Base-by-base conservation (phyloP, 2,329 filamentous ascomycete genomes). In the Sporothrix euskadiensis region DNA sequence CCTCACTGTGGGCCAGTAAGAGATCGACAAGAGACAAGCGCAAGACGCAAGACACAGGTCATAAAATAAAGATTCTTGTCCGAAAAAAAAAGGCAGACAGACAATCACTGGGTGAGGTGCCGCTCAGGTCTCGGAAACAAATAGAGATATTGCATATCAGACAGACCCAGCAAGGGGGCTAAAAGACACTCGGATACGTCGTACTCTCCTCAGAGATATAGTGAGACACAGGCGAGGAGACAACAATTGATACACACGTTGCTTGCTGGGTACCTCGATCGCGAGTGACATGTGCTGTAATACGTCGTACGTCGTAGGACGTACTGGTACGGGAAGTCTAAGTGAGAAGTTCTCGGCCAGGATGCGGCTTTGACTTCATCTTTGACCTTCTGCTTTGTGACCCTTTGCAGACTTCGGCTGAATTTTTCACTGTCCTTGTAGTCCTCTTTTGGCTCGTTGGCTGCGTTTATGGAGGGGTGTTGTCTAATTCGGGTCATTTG, bases 11-110 rank as follows among this genome's bases (percentile, higher is more conserved):
- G 39, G 69, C 22, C 54, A 47, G 54, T 22, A 10, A 59, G 52
- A 59, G 69, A 71, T 70, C 52, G 68, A 70, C 68, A 57, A 70
- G 35, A 41, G 47, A 56, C 66, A 69, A 44, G 39, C n/a, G 59
- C 59, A 65, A 44, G 59, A 35, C 12, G 61, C 39, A 47, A 26
- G 61, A 30, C 39, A 19, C 39, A 47, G 12, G 22, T n/a, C 65
- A 30, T 22, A 52, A 54, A 41, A 22, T 14, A 19, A 69, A 22
- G 47, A n/a, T 10, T 16, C 57, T 9, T 41, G 22, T 47, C 22
- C 22, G 30, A 30, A 30, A 30, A 47, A 69, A 6, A 41, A 41
- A 26, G 44, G 16, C 19, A 9, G 16, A 47, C 22, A 66, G 26
- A 8, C 22, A 16, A 65, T 14, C 19, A 59, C n/a, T 10, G 49